Percentiles rank a stretch among this genome's conserved stretches.
Evolutionary conservation across 495 filamentous ascomycete species (phyloP).

Genomic region (Cladorrhinum samala): DNA sequence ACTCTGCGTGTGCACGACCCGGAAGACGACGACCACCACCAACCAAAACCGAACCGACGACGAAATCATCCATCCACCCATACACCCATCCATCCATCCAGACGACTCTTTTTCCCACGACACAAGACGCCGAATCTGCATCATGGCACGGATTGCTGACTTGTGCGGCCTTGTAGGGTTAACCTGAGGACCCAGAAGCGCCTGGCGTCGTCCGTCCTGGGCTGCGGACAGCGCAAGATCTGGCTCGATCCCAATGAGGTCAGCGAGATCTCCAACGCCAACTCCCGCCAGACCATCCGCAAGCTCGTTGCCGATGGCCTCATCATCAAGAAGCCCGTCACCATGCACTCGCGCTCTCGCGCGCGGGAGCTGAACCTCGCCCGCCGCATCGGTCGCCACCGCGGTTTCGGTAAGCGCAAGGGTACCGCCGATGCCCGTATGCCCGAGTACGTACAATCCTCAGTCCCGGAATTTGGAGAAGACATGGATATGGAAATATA

Average conservation of each 20-base stretch:
- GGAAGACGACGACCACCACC: neutral
- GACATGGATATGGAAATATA: constrained; percentile 1
- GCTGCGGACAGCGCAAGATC: constrained; percentile 99
- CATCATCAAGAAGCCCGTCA: constrained; percentile 99
- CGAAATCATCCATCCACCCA: no score
- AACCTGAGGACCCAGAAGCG: constrained; percentile 99
- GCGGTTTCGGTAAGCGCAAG: constrained; percentile 99
- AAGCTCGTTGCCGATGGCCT: constrained; percentile 99
- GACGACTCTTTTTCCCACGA: constrained; percentile 3
- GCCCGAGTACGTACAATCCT: constrained; percentile 69
- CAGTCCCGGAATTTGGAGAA: neutral
- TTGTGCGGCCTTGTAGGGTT: constrained; percentile 59
- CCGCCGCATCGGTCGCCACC: constrained; percentile 88
- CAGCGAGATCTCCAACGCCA: constrained; percentile 99
- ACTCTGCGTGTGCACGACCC: neutral
- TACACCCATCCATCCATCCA: no score
- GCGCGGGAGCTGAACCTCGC: constrained; percentile 87
- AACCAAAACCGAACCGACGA: neutral
- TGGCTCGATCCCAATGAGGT: constrained; percentile 99
- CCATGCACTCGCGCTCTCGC: constrained; percentile 96
- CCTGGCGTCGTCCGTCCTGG: constrained; percentile 94
- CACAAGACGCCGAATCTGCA: neutral
- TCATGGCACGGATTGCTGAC: constrained; percentile 30
- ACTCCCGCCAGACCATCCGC: constrained; percentile 99
- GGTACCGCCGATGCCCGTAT: constrained; percentile 99